Evolutionary conservation across 2,329 filamentous ascomycete genomes (phyloP).

Genomic region (Talaromyces sp.): DNA sequence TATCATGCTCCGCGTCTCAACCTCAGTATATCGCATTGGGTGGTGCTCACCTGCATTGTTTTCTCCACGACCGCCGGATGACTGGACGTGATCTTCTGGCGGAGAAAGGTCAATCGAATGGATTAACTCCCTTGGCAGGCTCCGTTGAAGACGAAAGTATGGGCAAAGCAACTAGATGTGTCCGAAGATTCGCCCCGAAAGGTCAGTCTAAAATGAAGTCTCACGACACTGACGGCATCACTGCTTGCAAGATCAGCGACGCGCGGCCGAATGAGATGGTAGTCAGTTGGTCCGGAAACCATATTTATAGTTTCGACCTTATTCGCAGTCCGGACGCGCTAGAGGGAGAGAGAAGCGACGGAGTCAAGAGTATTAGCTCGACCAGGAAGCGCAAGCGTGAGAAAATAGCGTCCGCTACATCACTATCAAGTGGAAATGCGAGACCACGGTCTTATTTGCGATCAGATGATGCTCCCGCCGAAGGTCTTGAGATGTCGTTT

Average conservation of each 20-base stretch:
- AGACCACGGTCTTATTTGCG: conserved; percentile 49
- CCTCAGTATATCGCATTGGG: conserved; percentile 68
- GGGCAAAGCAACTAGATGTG: conserved; percentile 61
- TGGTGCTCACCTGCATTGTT: conserved; percentile 66
- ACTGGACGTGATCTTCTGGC: conserved; percentile 55
- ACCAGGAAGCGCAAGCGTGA: conserved; percentile 58
- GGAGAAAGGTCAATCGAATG: conserved; percentile 51
- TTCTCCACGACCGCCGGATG: conserved; percentile 67
- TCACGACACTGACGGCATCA: conserved; percentile 58
- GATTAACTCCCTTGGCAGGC: conserved; percentile 39
- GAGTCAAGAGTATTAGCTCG: conserved; percentile 32
- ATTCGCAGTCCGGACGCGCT: conserved; percentile 55
- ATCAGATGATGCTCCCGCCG: conserved; percentile 36
- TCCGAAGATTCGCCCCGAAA: conserved; percentile 62
- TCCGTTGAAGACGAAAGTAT: conserved; percentile 54
- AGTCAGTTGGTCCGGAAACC: conserved; percentile 65
- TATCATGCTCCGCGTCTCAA: conserved; percentile 64
- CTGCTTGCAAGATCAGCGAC: conserved; percentile 68
- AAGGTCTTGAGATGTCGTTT: conserved; percentile 49
- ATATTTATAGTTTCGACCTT: conserved; percentile 65
- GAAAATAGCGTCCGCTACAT: conserved; percentile 45
- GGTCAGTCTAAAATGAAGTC: conserved; percentile 49
- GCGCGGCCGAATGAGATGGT: conserved; percentile 65
- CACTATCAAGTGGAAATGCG: conserved; percentile 41
- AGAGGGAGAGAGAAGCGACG: conserved; percentile 35